phyloP scores from a whole-genome alignment of 208 protist species.

The Trichomonas gallinae region DNA sequence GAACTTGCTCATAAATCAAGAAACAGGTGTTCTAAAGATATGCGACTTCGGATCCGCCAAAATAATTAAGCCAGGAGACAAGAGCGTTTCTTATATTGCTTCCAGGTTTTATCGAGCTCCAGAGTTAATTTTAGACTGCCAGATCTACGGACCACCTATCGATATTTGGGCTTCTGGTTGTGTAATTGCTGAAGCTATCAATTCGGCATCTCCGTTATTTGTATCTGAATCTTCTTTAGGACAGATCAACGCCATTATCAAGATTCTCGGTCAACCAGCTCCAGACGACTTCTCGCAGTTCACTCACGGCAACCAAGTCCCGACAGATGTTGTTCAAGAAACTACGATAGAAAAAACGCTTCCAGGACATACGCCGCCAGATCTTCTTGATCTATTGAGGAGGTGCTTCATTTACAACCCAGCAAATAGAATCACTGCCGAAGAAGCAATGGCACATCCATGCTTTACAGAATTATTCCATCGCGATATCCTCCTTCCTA shows the following conservation, averaged over 20 bases:
- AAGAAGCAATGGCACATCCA: conserved; percentile 70
- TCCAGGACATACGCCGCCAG: neutral
- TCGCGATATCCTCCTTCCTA: conserved; percentile 35
- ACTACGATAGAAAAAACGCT: neutral
- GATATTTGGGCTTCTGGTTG: conserved; percentile 59
- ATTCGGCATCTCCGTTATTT: neutral
- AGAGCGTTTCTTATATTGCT: conserved; percentile 77
- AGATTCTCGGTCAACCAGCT: neutral
- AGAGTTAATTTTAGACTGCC: conserved; percentile 73
- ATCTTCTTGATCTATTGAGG: neutral
- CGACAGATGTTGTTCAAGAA: neutral
- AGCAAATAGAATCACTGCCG: conserved; percentile 24
- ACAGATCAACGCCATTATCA: neutral
- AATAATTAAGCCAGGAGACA: conserved; percentile 52
- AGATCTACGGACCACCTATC: conserved; percentile 69
- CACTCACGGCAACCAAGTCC: neutral
- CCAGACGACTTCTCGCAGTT: neutral
- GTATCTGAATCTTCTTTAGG: too few species aligned
- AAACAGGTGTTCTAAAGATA: conserved; percentile 64
- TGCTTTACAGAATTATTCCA: conserved; percentile 91
- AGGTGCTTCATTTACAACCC: conserved; percentile 9
- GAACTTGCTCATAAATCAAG: conserved; percentile 68
- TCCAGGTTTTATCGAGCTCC: conserved; percentile 77
- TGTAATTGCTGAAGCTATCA: neutral
- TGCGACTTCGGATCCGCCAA: conserved; percentile 76